Conservation (phyloP, 2,329 filamentous ascomycete genomes). For the Alternaria triticina region DNA sequence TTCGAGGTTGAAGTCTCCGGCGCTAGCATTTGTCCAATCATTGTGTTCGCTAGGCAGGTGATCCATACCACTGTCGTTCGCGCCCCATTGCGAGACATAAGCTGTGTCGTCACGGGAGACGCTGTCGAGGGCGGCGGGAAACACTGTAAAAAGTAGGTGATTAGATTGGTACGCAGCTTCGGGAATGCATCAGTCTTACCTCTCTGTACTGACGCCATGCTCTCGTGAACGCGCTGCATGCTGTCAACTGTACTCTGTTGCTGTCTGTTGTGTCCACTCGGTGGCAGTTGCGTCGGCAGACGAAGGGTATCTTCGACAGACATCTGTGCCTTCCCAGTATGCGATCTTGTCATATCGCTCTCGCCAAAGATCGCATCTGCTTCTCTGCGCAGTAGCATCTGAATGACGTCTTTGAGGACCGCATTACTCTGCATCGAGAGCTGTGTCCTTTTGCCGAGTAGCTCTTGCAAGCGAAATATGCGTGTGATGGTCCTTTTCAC, state of each 20-base stretch:
- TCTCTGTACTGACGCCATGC: slow-evolving; percentile 19
- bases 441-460: slow-evolving; percentile 24
- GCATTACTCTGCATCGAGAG: slow-evolving; percentile 20
- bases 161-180: background rate
- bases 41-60: background rate
- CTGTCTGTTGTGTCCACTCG: background rate
- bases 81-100: background rate
- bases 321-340: slow-evolving; percentile 2
- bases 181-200: slow-evolving; percentile 4
- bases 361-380: slow-evolving; percentile 18
- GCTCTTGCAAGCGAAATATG: slow-evolving; percentile 51
- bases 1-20: background rate
- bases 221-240: slow-evolving; percentile 16
- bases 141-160: background rate
- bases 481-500: slow-evolving; percentile 53
- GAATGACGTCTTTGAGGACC: slow-evolving; percentile 22
- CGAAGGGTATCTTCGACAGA: slow-evolving; percentile 21
- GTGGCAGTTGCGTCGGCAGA: slow-evolving; percentile 14
- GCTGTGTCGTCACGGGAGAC: background rate
- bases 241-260: slow-evolving; percentile 4
- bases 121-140: background rate
- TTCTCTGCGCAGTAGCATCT: slow-evolving; percentile 19
- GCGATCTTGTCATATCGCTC: background rate
- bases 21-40: background rate
- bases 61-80: background rate